These are phyloP conservation scores for Calamus simplicifolius DNA, from an alignment of 176 grass and related monocot genomes.

Conservation along the genomic window DNA sequence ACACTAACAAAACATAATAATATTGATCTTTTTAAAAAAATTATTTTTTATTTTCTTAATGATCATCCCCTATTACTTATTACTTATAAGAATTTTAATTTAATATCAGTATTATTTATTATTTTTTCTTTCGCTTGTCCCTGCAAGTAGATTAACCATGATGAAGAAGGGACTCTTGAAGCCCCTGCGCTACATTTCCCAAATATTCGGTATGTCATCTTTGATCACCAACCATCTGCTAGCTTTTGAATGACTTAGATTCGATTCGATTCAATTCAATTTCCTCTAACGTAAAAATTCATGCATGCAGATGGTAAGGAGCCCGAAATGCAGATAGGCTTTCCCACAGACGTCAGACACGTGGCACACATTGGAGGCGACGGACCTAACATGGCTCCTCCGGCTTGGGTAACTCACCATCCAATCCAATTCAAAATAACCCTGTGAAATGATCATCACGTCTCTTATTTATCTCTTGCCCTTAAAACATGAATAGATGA, in stretches of 20 bases:
- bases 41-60: no score
- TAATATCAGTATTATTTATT: no score
- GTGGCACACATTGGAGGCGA: slow-evolving; percentile 88
- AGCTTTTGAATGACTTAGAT: no score
- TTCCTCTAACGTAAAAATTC: neutral
- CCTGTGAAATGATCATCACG: neutral
- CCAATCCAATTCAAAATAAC: neutral
- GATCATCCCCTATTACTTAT: no score
- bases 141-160: slow-evolving; percentile 21
- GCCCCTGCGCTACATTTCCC: slow-evolving; percentile 66
- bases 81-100: no score
- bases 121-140: neutral
- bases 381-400: slow-evolving; percentile 21
- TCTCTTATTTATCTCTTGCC: neutral
- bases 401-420: slow-evolving; percentile 48
- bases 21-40: no score
- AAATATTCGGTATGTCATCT: slow-evolving; percentile 55
- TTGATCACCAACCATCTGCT: neutral
- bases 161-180: slow-evolving; percentile 76
- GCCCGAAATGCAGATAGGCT: slow-evolving; percentile 67
- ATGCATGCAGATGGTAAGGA: slow-evolving; percentile 42
- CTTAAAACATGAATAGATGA: slow-evolving; percentile 44
- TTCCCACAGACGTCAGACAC: slow-evolving; percentile 89
- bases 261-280: neutral
- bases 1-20: no score